These are phyloP conservation scores for Sphaerulina vaccinii DNA, from an alignment of 2,329 filamentous ascomycete species.

Conservation along the genomic window DNA sequence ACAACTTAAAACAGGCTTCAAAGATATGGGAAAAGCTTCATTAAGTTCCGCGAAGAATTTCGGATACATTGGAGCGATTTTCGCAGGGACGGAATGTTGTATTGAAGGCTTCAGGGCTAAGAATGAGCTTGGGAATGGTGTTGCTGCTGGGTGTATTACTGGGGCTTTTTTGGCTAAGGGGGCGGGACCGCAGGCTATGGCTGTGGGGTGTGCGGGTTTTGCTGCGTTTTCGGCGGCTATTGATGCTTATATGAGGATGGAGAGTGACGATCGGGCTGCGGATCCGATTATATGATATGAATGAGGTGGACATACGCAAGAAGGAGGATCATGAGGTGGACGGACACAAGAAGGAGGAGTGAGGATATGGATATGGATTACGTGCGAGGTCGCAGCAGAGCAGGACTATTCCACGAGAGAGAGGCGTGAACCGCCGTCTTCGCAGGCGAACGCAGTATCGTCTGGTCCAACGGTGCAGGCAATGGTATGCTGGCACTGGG, in stretches of 20 bases:
- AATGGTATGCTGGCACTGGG: background rate
- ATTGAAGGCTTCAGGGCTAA: constrained; percentile 91
- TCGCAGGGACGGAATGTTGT: constrained; percentile 89
- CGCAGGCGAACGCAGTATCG: too few relatives aligned
- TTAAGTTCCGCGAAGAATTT: constrained; percentile 90
- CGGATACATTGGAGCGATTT: constrained; percentile 86
- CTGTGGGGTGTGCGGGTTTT: constrained; percentile 86
- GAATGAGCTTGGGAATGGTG: constrained; percentile 87
- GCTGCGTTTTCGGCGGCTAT: constrained; percentile 90
- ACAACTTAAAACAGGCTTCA: constrained; percentile 82
- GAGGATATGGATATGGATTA: too few relatives aligned
- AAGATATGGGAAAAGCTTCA: constrained; percentile 87
- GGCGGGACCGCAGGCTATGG: constrained; percentile 84
- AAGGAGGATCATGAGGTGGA: background rate
- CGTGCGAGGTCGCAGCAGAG: too few relatives aligned
- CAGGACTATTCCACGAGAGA: too few relatives aligned
- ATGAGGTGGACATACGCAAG: background rate
- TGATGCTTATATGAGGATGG: constrained; percentile 85
- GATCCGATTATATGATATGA: constrained; percentile 39
- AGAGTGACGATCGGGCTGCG: constrained; percentile 42
- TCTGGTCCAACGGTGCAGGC: too few relatives aligned
- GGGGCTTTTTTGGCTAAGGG: constrained; percentile 83
- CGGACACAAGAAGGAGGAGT: background rate
- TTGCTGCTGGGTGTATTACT: constrained; percentile 84
- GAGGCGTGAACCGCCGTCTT: too few relatives aligned